A percentile compares a stretch with the other conserved stretches of the same genome.
Conservation (phyloP, 2,329 filamentous ascomycete genomes). For the Scolecobasidium constrictum region DNA sequence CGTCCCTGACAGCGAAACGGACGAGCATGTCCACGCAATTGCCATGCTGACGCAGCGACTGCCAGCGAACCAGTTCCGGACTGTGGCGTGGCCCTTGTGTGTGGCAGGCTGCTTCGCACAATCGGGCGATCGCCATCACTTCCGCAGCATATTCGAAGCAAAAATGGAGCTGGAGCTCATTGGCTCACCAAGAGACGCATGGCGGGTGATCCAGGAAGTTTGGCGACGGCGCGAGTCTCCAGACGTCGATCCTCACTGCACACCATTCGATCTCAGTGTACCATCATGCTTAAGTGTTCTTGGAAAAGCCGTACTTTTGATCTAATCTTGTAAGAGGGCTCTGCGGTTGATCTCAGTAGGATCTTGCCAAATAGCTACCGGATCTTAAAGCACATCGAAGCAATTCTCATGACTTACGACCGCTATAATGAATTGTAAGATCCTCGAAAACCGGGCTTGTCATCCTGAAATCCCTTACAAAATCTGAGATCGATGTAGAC, state of each 20-base stretch:
- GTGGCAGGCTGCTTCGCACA: not conserved
- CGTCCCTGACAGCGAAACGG: not conserved
- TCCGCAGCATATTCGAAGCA: not conserved
- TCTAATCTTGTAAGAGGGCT: too few species aligned
- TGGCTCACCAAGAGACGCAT: not conserved
- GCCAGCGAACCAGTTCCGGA: not conserved
- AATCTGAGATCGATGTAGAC: too few species aligned
- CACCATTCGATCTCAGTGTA: too few species aligned
- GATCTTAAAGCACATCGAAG: too few species aligned
- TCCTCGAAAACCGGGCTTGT: too few species aligned
- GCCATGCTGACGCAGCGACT: not conserved
- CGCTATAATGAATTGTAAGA: too few species aligned
- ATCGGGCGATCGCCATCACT: not conserved
- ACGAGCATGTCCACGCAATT: not conserved
- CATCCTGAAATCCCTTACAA: too few species aligned
- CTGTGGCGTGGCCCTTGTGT: not conserved
- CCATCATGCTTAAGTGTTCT: not conserved
- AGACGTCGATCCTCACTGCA: too few species aligned
- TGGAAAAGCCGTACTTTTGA: not conserved
- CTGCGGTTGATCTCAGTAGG: too few species aligned
- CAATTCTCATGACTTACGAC: too few species aligned
- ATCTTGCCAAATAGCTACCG: too few species aligned
- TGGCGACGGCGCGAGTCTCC: too few species aligned
- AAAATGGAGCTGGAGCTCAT: not conserved
- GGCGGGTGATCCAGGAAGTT: not conserved